These are phyloP conservation scores for Solanum piurae DNA, from an alignment of 257 asterid genomes.

Conservation along the genomic window DNA sequence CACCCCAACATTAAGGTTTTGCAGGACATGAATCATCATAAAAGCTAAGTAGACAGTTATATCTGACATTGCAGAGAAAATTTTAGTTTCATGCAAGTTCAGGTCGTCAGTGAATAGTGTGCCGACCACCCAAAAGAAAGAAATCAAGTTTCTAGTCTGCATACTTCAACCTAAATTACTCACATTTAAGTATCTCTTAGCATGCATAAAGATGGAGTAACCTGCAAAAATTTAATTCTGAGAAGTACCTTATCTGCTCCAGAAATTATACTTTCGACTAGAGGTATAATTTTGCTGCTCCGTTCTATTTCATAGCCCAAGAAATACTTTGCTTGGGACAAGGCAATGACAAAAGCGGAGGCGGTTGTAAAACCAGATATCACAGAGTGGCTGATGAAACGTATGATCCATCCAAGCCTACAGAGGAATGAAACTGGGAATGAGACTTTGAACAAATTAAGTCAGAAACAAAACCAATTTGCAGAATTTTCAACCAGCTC, in stretches of 20 bases:
- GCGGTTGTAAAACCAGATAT: constrained; percentile 99
- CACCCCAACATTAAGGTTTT: neutral
- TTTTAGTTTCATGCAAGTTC: neutral
- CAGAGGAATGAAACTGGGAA: constrained; percentile 16
- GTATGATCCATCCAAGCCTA: constrained; percentile 99
- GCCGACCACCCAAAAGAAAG: neutral
- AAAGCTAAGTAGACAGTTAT: neutral
- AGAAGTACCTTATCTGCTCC: constrained; percentile 78
- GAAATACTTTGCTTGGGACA: constrained; percentile 95
- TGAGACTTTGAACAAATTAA: constrained; percentile 6
- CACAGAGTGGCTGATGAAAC: constrained; percentile 99
- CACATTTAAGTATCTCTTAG: neutral
- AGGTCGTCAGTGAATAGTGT: neutral
- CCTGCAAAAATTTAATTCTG: neutral
- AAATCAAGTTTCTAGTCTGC: neutral
- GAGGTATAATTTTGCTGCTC: constrained; percentile 91
- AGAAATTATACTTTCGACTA: constrained; percentile 64
- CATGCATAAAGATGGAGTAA: neutral
- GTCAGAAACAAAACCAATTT: neutral
- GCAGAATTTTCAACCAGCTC: neutral
- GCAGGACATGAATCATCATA: neutral
- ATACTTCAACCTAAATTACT: neutral
- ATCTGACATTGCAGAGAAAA: neutral
- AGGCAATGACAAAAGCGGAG: constrained; percentile 93
- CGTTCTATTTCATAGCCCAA: constrained; percentile 90